Base-by-base conservation (phyloP, 768 basidiomycete species). In the Suillus plorans region DNA sequence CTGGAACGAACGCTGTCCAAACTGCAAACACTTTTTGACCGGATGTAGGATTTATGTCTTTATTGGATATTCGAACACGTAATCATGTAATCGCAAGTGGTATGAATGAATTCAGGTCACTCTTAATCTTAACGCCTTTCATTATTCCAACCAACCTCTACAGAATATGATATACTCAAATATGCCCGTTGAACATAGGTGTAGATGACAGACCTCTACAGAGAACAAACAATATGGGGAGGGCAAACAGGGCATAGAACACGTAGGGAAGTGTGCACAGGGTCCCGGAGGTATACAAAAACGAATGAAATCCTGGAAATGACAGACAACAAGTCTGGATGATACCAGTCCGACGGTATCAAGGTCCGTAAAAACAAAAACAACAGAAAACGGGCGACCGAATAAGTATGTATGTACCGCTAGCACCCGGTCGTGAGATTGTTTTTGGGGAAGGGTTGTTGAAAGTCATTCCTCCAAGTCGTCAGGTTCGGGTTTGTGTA, bases 401-500 rank as follows among this genome's bases (percentile, higher is more conserved):
- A 50, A 50, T 50, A 25, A 50, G 50, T 25, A 45, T 22, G 20
- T 45, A 49, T 57, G 61, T 59, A 36, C 60, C 61, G 31, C 47
- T 73, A 88, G 75, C 91, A 92, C 70, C 86, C 77, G 37, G 81
- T 85, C 22, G 89, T 72, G 69, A 88, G 83, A 13, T 69, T 80
- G 77, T 83, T 92, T 79, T 86, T 91, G 6, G 93, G 93, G 71
- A 85, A 87, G 12, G 85, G 72, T 73, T 92, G 88, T 50, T 81
- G 79, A 68, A 77, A 92, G 70, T 88, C 87, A 65, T 79, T 80
- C 45, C 68, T 76, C 91, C 92, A 93, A 25, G 90, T 90, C 61
- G 92, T 93, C 12, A 92, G 70, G 73, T 93, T 93, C 22, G 88
- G 82, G 70, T 97, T 94, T 55, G 82, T 86, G 76, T 96, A 97